These are phyloP conservation scores for Lasiosphaeria miniovina DNA, from an alignment of 495 filamentous ascomycete genomes.

Conservation along the genomic window DNA sequence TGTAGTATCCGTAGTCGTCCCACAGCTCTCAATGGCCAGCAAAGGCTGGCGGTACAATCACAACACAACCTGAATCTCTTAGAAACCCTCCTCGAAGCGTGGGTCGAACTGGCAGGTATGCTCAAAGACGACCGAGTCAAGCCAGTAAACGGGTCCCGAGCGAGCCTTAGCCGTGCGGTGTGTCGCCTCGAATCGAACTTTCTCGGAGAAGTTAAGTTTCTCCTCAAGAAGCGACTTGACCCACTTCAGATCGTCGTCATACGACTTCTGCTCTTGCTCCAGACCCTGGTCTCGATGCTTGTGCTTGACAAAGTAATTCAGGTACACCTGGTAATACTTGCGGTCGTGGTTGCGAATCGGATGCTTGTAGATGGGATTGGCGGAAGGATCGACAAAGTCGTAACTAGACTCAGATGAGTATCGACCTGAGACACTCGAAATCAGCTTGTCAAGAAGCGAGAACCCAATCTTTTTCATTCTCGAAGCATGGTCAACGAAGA, in stretches of 20 bases:
- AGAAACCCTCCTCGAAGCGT: neutral
- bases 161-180: slow-evolving; percentile 15
- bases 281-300: slow-evolving; percentile 10
- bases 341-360: slow-evolving; percentile 16
- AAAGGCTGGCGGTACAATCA: no score
- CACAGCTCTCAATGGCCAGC: no score
- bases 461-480: slow-evolving; percentile 36
- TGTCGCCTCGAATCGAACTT: slow-evolving; percentile 15
- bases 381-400: slow-evolving; percentile 28
- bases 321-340: slow-evolving; percentile 25
- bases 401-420: slow-evolving; percentile 24
- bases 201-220: slow-evolving; percentile 22
- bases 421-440: slow-evolving; percentile 25
- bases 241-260: slow-evolving; percentile 28
- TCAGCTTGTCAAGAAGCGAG: slow-evolving; percentile 36
- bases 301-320: slow-evolving; percentile 26
- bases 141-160: slow-evolving; percentile 16
- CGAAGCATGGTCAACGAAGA: slow-evolving; percentile 34
- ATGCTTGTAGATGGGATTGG: slow-evolving; percentile 22
- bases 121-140: slow-evolving; percentile 30
- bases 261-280: slow-evolving; percentile 9
- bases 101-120: slow-evolving; percentile 19
- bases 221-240: slow-evolving; percentile 25
- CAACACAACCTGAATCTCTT: neutral
- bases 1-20: no score